phyloP scores from a whole-genome alignment of 2,329 filamentous ascomycete genomes.

The Aspergillus sp. region DNA sequence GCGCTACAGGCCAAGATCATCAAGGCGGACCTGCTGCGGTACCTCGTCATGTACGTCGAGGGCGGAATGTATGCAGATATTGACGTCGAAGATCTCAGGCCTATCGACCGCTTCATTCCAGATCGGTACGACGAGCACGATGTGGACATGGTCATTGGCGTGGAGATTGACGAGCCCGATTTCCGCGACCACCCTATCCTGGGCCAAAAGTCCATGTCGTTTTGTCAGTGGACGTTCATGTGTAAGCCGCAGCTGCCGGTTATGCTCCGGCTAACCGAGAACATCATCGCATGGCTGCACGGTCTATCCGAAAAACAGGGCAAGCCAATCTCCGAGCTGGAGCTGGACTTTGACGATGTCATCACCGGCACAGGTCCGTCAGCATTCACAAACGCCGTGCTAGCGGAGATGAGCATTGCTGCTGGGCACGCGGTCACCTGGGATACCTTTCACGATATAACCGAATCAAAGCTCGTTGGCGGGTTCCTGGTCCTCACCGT shows the following conservation, averaged over 20 bases:
- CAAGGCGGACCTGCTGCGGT: conserved; percentile 68
- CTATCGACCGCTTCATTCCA: conserved; percentile 64
- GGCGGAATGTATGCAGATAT: conserved; percentile 66
- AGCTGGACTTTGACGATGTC: conserved; percentile 72
- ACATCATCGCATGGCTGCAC: conserved; percentile 69
- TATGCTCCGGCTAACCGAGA: conserved; percentile 70
- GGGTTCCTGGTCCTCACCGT: conserved; percentile 70
- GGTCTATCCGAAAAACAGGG: conserved; percentile 63
- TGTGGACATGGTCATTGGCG: conserved; percentile 71
- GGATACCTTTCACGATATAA: conserved; percentile 68
- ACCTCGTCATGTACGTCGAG: conserved; percentile 70
- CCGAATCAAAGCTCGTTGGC: conserved; percentile 67
- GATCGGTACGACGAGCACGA: conserved; percentile 65
- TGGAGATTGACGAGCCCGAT: conserved; percentile 72
- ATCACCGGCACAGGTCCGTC: conserved; percentile 74
- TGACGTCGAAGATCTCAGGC: conserved; percentile 61
- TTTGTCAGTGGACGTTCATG: conserved; percentile 78
- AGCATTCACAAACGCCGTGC: conserved; percentile 68
- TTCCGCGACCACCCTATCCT: conserved; percentile 68
- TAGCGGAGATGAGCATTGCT: conserved; percentile 64
- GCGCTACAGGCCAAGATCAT: conserved; percentile 67
- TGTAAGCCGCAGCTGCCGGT: conserved; percentile 69
- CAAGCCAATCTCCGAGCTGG: conserved; percentile 63
- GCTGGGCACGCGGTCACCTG: conserved; percentile 58
- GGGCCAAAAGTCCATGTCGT: conserved; percentile 69